Evolutionary conservation across 1,284 basidiomycete genomes (phyloP).

Genomic region (Moesziomyces globuligerus): DNA sequence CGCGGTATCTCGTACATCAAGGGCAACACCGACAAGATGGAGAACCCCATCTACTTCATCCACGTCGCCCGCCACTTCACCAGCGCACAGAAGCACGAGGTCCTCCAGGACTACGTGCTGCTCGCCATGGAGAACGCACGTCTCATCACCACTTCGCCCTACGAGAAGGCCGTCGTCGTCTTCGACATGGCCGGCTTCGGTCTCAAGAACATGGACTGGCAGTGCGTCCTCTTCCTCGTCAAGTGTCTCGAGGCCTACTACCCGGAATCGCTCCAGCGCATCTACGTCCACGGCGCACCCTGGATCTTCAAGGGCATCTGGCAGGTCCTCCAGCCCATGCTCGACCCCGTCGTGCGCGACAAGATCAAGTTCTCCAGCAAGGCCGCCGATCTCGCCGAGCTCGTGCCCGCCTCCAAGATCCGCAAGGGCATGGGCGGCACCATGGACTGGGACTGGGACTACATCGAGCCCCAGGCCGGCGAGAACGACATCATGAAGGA

Average conservation of each 20-base stretch:
- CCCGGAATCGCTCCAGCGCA: conserved; percentile 66
- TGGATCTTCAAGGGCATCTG: conserved; percentile 68
- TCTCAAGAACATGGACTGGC: conserved; percentile 68
- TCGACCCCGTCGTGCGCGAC: conserved; percentile 66
- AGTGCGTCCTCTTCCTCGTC: conserved; percentile 65
- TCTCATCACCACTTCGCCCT: conserved; percentile 62
- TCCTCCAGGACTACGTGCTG: conserved; percentile 65
- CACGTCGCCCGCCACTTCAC: conserved; percentile 67
- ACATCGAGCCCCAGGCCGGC: conserved; percentile 62
- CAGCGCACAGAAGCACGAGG: conserved; percentile 65
- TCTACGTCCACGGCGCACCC: conserved; percentile 66
- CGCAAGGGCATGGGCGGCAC: conserved; percentile 66
- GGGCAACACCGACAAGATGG: conserved; percentile 62
- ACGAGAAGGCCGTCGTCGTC: conserved; percentile 63
- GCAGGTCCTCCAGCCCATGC: conserved; percentile 65
- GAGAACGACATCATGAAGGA: conserved; percentile 66
- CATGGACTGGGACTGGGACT: conserved; percentile 67
- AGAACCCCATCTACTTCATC: conserved; percentile 67
- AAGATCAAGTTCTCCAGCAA: conserved; percentile 67
- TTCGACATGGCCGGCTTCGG: conserved; percentile 67
- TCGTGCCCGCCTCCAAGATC: conserved; percentile 57
- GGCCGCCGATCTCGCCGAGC: conserved; percentile 61
- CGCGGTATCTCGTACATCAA: conserved; percentile 67
- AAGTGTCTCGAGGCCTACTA: conserved; percentile 67
- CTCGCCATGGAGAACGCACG: conserved; percentile 65